Evolutionary conservation across 225 moss, liverwort and hornwort species (phyloP).

Genomic region (Rhytidiadelphus loreus): DNA sequence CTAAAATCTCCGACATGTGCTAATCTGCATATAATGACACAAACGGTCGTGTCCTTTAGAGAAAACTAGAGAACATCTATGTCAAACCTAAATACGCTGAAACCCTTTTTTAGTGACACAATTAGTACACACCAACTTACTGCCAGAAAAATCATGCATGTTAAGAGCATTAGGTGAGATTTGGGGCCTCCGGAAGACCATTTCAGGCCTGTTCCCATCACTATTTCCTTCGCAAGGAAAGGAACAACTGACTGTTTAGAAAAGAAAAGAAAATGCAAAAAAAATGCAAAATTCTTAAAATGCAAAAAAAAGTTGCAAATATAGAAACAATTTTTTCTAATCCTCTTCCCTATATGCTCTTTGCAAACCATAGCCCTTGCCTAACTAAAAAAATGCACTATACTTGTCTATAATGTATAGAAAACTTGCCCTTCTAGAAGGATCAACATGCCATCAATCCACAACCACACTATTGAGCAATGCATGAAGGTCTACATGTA

Average conservation of each 20-base stretch:
- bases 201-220: no score
- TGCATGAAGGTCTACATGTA: background rate
- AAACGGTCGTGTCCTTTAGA: background rate
- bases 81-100: background rate
- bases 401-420: background rate
- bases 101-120: no score
- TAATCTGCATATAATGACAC: background rate
- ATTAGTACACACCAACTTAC: no score
- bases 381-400: no score
- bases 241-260: no score
- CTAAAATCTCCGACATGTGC: background rate
- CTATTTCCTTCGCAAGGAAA: no score
- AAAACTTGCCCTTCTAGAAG: background rate
- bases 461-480: background rate
- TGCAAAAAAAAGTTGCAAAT: no score
- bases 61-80: background rate
- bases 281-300: no score
- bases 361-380: background rate
- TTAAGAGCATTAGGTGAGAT: no score
- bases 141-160: no score
- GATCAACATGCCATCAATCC: background rate
- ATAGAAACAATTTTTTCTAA: background rate
- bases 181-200: no score
- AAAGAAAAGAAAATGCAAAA: no score
- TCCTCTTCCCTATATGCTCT: background rate